phyloP scores from a whole-genome alignment of 345 rosid species.

The Corymbia maculata region DNA sequence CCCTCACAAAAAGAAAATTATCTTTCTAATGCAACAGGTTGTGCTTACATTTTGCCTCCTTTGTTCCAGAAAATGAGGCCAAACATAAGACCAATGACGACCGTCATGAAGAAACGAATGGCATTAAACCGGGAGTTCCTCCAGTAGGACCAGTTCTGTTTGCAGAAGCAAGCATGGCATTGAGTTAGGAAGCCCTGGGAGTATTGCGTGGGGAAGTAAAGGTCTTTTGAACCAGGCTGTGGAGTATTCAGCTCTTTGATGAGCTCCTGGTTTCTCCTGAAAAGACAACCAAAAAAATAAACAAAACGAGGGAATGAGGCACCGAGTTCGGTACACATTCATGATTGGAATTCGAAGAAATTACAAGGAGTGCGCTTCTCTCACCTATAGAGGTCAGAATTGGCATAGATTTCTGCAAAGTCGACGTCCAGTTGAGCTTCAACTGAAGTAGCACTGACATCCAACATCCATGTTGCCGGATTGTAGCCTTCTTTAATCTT shows the following conservation, averaged over 20 bases:
- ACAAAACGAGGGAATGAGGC: neutral
- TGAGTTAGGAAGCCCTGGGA: constrained; percentile 17
- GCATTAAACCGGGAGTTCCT: constrained; percentile 25
- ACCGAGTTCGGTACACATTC: neutral
- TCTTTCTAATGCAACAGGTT: neutral
- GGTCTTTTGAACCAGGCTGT: constrained; percentile 17
- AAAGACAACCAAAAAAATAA: neutral
- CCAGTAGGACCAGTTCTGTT: constrained; percentile 39
- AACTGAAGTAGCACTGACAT: constrained; percentile 13
- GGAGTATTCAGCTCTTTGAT: constrained; percentile 20
- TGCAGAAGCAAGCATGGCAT: constrained; percentile 31
- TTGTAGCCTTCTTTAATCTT: constrained; percentile 25
- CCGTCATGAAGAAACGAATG: constrained; percentile 15
- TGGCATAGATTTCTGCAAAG: constrained; percentile 20
- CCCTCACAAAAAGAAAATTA: neutral
- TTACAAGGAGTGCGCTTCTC: neutral
- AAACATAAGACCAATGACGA: constrained; percentile 11
- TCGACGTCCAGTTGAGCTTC: constrained; percentile 16
- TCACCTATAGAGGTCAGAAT: constrained; percentile 22
- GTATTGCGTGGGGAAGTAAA: constrained; percentile 21
- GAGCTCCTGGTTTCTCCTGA: constrained; percentile 17
- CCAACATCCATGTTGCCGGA: constrained; percentile 43
- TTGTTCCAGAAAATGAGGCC: constrained; percentile 24
- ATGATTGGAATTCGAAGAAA: neutral
- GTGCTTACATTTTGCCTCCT: constrained; percentile 17